A percentile compares a stretch with the other conserved stretches of the same genome.
phyloP scores from a whole-genome alignment of 78 protist species.

The Trichosphaerium sp. region DNA sequence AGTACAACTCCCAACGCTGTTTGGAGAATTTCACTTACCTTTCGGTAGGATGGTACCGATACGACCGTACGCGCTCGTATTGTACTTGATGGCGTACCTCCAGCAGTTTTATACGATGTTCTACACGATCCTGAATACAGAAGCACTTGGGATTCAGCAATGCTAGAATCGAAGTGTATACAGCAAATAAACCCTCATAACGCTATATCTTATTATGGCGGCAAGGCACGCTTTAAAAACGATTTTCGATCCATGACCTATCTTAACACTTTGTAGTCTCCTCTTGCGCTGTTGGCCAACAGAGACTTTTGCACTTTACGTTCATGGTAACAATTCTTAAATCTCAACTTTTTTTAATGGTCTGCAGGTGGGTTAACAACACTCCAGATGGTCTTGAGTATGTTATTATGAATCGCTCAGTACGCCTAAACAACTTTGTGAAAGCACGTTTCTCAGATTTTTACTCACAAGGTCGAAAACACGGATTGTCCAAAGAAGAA shows the following conservation, averaged over 20 bases:
- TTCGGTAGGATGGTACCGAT: too few relatives aligned
- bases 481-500: too few relatives aligned
- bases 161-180: neutral
- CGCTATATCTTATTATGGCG: neutral
- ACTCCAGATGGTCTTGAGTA: neutral
- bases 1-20: too few relatives aligned
- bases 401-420: neutral
- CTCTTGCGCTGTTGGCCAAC: neutral
- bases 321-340: too few relatives aligned
- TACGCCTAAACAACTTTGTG: too few relatives aligned
- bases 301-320: neutral
- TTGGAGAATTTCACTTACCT: too few relatives aligned
- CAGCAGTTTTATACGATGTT: neutral
- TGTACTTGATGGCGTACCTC: neutral
- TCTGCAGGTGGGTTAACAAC: too few relatives aligned
- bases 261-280: neutral
- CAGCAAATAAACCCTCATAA: constrained; percentile 2
- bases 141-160: neutral
- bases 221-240: neutral
- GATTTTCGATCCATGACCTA: neutral
- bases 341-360: too few relatives aligned
- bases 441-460: too few relatives aligned
- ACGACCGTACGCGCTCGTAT: neutral
- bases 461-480: too few relatives aligned
- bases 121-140: constrained; percentile 19